Conservation (phyloP, 192 early-diverging fungal genomes). For the Mortierella antarctica region DNA sequence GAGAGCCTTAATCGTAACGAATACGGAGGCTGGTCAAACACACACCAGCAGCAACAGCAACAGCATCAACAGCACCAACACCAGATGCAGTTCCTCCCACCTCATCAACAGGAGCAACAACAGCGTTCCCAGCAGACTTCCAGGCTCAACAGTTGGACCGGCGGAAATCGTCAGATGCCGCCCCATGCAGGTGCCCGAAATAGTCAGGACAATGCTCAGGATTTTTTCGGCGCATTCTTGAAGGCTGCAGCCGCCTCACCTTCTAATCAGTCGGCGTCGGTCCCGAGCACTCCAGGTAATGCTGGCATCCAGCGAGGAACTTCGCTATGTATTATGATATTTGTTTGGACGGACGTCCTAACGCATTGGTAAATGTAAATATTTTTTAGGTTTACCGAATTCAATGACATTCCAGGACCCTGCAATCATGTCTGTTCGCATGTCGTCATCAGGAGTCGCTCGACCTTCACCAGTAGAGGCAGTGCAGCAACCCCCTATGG, state of each 20-base stretch:
- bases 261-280: not conserved
- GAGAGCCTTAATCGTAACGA: conserved; percentile 26
- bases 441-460: conserved; percentile 25
- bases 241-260: conserved; percentile 58
- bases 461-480: conserved; percentile 36
- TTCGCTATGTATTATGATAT: not conserved
- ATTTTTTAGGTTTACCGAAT: conserved; percentile 5
- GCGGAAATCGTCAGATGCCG: too few relatives aligned
- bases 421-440: conserved; percentile 66
- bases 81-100: too few relatives aligned
- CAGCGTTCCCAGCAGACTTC: conserved; percentile 3
- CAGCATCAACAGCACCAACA: conserved; percentile 21
- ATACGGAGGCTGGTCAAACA: conserved; percentile 20
- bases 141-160: not conserved
- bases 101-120: not conserved
- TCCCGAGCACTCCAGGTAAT: conserved; percentile 2
- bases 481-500: conserved; percentile 19
- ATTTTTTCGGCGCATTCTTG: conserved; percentile 66
- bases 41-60: conserved; percentile 36
- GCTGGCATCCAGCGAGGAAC: not conserved
- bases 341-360: not conserved
- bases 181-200: not conserved
- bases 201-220: conserved; percentile 53
- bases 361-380: not conserved
- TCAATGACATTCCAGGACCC: conserved; percentile 63